Conservation (phyloP, 2,329 filamentous ascomycete genomes). For the Colletotrichum agaves region DNA sequence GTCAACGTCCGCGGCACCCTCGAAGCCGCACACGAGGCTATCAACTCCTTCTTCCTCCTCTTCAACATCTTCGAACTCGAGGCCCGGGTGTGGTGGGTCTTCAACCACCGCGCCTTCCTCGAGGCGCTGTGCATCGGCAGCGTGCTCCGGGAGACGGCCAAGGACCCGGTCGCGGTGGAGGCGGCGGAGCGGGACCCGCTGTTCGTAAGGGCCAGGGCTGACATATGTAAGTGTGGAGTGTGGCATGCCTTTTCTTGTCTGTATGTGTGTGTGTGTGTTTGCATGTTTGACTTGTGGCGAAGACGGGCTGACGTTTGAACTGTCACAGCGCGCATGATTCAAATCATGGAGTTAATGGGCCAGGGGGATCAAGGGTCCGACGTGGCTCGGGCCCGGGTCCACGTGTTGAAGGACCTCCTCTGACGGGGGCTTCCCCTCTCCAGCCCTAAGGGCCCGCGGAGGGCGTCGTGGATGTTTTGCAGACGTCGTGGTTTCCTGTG, state of each 20-base stretch:
- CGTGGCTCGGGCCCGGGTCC: constrained; percentile 68
- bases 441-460: neutral
- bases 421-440: constrained; percentile 13
- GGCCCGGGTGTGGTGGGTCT: constrained; percentile 85
- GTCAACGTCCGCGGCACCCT: constrained; percentile 76
- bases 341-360: constrained; percentile 70
- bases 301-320: constrained; percentile 3
- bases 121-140: constrained; percentile 77
- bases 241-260: neutral
- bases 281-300: neutral
- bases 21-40: constrained; percentile 80
- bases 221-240: constrained; percentile 64
- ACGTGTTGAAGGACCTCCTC: constrained; percentile 67
- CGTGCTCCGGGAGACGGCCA: constrained; percentile 63
- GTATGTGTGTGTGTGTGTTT: neutral
- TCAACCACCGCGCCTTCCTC: constrained; percentile 82
- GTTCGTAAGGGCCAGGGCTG: constrained; percentile 67
- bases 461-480: constrained; percentile 4
- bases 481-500: neutral
- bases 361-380: constrained; percentile 66
- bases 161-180: constrained; percentile 58
- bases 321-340: constrained; percentile 66
- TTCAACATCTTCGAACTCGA: constrained; percentile 76
- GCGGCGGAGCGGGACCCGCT: constrained; percentile 63
- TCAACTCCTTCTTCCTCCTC: constrained; percentile 79